Evolutionary conservation across 345 rosid species (phyloP).

Genomic region (Citrus maxima): DNA sequence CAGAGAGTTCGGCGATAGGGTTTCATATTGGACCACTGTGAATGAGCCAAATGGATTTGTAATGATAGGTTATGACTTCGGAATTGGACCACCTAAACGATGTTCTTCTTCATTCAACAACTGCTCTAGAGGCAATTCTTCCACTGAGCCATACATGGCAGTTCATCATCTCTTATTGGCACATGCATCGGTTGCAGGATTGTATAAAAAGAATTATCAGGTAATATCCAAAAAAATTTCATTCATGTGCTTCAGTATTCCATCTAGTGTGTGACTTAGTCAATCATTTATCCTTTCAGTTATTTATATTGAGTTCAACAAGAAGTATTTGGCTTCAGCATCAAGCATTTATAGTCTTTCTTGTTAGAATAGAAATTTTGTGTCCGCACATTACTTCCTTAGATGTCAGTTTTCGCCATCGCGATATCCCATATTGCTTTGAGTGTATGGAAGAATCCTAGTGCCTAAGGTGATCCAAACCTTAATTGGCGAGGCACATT

Average conservation of each 20-base stretch:
- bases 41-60: constrained; percentile 60
- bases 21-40: constrained; percentile 62
- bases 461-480: no score
- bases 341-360: not conserved
- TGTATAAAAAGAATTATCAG: constrained; percentile 60
- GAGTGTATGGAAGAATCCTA: no score
- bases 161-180: constrained; percentile 64
- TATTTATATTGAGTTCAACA: not conserved
- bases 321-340: not conserved
- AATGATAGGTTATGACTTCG: constrained; percentile 29
- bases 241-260: not conserved
- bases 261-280: not conserved
- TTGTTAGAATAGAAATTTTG: not conserved
- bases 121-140: constrained; percentile 51
- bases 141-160: constrained; percentile 69
- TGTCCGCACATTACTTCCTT: not conserved
- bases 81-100: constrained; percentile 32
- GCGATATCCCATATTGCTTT: no score
- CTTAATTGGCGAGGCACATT: no score
- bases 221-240: constrained; percentile 18
- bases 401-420: not conserved
- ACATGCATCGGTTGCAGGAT: constrained; percentile 60
- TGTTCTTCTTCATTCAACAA: constrained; percentile 37
- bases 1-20: constrained; percentile 69
- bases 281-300: not conserved